Evolutionary conservation across 1,284 basidiomycete genomes (phyloP), one percentile per base, ranked within the genome.

Genomic region (Singerocomus inundabilis): DNA sequence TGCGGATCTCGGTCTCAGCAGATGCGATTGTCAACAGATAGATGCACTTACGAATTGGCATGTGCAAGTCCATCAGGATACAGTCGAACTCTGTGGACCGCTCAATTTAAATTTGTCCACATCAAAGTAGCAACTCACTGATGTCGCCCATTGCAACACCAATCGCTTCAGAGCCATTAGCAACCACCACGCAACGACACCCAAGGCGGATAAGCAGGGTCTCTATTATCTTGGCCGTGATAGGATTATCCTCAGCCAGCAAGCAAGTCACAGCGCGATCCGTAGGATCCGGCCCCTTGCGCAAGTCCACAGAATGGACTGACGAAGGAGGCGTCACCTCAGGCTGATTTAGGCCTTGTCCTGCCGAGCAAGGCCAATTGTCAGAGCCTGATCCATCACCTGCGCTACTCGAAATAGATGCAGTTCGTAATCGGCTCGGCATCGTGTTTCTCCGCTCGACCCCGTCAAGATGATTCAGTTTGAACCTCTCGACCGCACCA

Each of bases 131-230:
- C 26, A 28, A 82, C 91, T 76, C 68, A 91, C 91, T 89, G 71
- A 95, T 93, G 67, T 94, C 93, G 43, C 93, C 93, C 85, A 98
- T 96, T 10, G 95, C 95, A 51, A 96, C 88, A 57, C 94, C 93
- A 57, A 98, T 88, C 21, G 96, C 96, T 66, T 97, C 94, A 6
- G 94, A 93, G 12, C 96, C 97, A 71, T 99, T 94, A 45, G 91
- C 84, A 18, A 98, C 96, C 6, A 95, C 88, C 3, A 97, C 87
- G 68, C 92, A 94, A 16, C 93, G 85, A 70, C 94, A 98, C 1
- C 96, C 96, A 56, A 98, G 80, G 37, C 94, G 85, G 51, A 89
- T 87, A 44, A 99, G 79, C 41, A 98, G 72, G 0, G 92, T 97
- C 71, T 98, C 95, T 51, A 98, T 85, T 41, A 98, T 95, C 76